phyloP scores from a whole-genome alignment of 208 protist species.

The Leishmania mexicana region DNA sequence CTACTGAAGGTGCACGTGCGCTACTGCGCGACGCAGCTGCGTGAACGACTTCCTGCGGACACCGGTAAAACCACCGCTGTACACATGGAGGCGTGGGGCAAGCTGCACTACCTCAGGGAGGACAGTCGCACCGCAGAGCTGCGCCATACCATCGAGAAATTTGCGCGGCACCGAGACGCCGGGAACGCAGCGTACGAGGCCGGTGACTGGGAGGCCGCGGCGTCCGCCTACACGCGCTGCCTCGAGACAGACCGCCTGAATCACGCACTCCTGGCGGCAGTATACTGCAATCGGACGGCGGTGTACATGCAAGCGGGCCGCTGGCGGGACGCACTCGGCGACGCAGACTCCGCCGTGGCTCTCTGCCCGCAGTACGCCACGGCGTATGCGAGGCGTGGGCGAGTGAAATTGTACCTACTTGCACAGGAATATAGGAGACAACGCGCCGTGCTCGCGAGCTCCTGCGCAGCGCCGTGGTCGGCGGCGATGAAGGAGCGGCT shows the following conservation, averaged over 20 bases:
- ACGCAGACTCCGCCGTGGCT: conserved; percentile 49
- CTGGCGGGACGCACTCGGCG: conserved; percentile 59
- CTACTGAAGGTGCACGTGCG: conserved; percentile 33
- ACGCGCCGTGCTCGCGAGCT: conserved; percentile 15
- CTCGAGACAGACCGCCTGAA: conserved; percentile 69
- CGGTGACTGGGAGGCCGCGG: conserved; percentile 58
- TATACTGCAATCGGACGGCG: conserved; percentile 85
- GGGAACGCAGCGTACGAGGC: conserved; percentile 70
- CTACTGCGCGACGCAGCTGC: conserved; percentile 30
- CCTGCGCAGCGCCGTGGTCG: conserved; percentile 22
- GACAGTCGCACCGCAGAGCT: conserved; percentile 58
- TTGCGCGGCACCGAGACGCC: conserved; percentile 64
- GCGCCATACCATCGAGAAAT: conserved; percentile 54
- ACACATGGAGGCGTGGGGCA: conserved; percentile 38
- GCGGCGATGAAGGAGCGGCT: conserved; percentile 25
- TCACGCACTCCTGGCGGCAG: conserved; percentile 57
- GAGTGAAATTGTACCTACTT: conserved; percentile 61
- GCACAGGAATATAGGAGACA: conserved; percentile 31
- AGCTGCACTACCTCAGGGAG: conserved; percentile 29
- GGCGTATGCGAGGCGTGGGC: conserved; percentile 56
- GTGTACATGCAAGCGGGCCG: conserved; percentile 71
- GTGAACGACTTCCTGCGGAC: background rate
- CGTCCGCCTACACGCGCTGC: conserved; percentile 66
- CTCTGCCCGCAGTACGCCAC: conserved; percentile 61
- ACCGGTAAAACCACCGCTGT: conserved; percentile 6